A percentile compares a stretch with the other conserved stretches of the same genome.
phyloP scores from a whole-genome alignment of 257 asterid genomes.

The Jacaranda mimosifolia region DNA sequence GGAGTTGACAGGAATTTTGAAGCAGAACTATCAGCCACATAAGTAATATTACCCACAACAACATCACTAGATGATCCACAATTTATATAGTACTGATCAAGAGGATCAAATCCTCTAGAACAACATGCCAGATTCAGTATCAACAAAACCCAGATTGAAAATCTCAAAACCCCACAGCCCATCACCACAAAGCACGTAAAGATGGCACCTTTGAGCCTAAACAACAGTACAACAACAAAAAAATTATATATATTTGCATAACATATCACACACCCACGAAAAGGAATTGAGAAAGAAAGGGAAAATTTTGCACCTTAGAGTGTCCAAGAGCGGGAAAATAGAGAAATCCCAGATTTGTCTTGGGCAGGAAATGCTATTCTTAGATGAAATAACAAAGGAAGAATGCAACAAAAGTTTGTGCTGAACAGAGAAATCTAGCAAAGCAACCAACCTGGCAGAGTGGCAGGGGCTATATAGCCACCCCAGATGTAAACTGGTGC shows the following conservation, averaged over 20 bases:
- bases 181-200: constrained; percentile 35
- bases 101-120: constrained; percentile 50
- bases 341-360: constrained; percentile 34
- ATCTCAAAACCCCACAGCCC: constrained; percentile 43
- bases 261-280: constrained; percentile 35
- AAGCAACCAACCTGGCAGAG: constrained; percentile 29
- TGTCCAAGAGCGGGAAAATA: constrained; percentile 38
- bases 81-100: constrained; percentile 56
- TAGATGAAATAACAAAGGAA: constrained; percentile 21
- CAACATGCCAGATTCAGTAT: constrained; percentile 42
- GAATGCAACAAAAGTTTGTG: constrained; percentile 29
- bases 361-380: constrained; percentile 21
- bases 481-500: constrained; percentile 30
- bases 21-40: constrained; percentile 56
- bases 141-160: constrained; percentile 45
- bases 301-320: constrained; percentile 52
- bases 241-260: not conserved
- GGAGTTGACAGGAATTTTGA: constrained; percentile 54
- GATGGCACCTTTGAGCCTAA: constrained; percentile 44
- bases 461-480: constrained; percentile 30
- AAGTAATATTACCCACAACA: constrained; percentile 55
- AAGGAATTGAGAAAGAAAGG: constrained; percentile 16
- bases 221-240: constrained; percentile 29
- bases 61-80: constrained; percentile 72
- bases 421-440: constrained; percentile 53